These are phyloP conservation scores for Fibroporia radiculosa DNA, from an alignment of 768 basidiomycete species.

Conservation along the genomic window DNA sequence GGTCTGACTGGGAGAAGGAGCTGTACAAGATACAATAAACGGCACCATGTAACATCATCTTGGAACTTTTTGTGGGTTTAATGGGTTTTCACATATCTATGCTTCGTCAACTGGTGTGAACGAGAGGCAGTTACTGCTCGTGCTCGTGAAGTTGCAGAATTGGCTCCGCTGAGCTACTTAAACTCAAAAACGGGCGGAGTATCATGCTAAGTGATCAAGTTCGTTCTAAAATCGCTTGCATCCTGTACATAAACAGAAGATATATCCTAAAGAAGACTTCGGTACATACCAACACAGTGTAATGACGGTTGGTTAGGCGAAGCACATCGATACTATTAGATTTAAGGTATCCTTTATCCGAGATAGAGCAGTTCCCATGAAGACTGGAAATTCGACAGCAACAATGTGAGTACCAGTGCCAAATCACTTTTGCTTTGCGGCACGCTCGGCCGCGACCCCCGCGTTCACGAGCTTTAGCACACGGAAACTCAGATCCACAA, in stretches of 20 bases:
- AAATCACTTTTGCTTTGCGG: slow-evolving; percentile 1
- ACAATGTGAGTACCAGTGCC: too few species aligned
- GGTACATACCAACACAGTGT: neutral
- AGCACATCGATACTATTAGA: neutral
- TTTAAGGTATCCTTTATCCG: neutral
- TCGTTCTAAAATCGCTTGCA: too few species aligned
- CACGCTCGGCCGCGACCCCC: neutral
- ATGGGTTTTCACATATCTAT: too few species aligned
- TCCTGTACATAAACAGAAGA: too few species aligned
- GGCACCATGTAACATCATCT: too few species aligned
- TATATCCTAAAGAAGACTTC: neutral
- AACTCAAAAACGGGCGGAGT: too few species aligned
- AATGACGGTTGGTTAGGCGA: neutral
- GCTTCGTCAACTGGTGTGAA: too few species aligned
- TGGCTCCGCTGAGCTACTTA: too few species aligned
- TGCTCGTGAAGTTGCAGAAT: too few species aligned
- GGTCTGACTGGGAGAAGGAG: slow-evolving; percentile 41
- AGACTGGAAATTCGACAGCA: neutral
- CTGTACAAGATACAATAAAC: slow-evolving; percentile 7
- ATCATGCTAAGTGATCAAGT: too few species aligned
- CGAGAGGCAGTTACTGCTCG: too few species aligned
- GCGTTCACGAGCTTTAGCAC: slow-evolving; percentile 13
- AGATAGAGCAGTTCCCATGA: neutral
- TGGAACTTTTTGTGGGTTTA: too few species aligned
- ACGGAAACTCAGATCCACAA: slow-evolving; percentile 56